A percentile compares a stretch with the other conserved stretches of the same genome.
These are phyloP conservation scores for Populus nigra DNA, from an alignment of 345 rosid species.

Conservation along the genomic window DNA sequence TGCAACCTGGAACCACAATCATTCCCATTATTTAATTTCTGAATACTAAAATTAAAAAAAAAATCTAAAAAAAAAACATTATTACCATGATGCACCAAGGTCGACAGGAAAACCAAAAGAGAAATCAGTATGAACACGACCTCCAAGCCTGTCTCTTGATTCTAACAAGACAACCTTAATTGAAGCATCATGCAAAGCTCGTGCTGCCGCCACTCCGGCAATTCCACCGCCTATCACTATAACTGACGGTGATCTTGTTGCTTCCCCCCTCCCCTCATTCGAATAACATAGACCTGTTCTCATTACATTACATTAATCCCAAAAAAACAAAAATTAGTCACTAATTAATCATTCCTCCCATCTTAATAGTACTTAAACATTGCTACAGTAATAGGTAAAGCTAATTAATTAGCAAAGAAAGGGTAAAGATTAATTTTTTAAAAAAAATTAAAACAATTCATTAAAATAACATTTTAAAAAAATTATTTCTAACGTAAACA, in stretches of 20 bases:
- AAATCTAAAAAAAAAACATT: background rate
- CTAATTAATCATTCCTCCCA: background rate
- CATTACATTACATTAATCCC: background rate
- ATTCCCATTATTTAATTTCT: background rate
- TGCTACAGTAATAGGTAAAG: background rate
- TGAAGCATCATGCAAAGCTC: slow-evolving; percentile 83
- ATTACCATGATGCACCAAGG: slow-evolving; percentile 59
- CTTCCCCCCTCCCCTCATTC: slow-evolving; percentile 46
- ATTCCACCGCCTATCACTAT: slow-evolving; percentile 89
- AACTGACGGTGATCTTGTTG: slow-evolving; percentile 70
- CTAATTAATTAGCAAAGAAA: too few species aligned
- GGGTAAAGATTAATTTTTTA: too few species aligned
- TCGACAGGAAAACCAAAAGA: slow-evolving; percentile 93
- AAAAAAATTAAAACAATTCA: too few species aligned
- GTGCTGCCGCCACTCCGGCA: slow-evolving; percentile 90
- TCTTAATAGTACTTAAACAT: background rate
- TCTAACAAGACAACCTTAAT: slow-evolving; percentile 78
- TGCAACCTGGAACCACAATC: slow-evolving; percentile 63
- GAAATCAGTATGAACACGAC: slow-evolving; percentile 77
- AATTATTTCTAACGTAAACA: too few species aligned
- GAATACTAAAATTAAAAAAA: background rate
- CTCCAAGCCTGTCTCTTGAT: slow-evolving; percentile 84
- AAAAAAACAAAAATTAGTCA: background rate
- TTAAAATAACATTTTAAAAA: too few species aligned
- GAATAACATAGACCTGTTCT: slow-evolving; percentile 52